A percentile compares a stretch with the other conserved stretches of the same genome.
Conservation (phyloP, 192 early-diverging fungal genomes). For the Backusella macrospora region DNA sequence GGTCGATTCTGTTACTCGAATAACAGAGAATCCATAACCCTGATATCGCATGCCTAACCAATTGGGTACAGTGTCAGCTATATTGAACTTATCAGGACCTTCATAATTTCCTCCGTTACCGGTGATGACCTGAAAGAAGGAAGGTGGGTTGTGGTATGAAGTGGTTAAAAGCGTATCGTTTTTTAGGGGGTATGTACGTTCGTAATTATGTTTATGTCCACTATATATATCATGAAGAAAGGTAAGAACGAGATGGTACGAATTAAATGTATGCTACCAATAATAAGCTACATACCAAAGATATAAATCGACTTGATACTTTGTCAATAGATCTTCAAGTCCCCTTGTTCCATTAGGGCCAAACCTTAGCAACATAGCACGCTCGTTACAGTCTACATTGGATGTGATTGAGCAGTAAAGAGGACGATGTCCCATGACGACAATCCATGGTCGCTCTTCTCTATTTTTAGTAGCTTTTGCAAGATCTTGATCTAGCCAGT, state of each 20-base stretch:
- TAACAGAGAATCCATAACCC: constrained; percentile 26
- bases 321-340: constrained; percentile 17
- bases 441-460: constrained; percentile 25
- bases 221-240: neutral
- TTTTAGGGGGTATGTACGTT: constrained; percentile 26
- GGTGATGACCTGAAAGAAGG: constrained; percentile 21
- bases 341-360: neutral
- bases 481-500: constrained; percentile 33
- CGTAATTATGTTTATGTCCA: constrained; percentile 35
- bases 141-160: constrained; percentile 32
- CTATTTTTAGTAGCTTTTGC: constrained; percentile 19
- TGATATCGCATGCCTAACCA: constrained; percentile 27
- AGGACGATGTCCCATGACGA: constrained; percentile 28
- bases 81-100: constrained; percentile 17
- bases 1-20: neutral
- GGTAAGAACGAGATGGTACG: too few relatives aligned
- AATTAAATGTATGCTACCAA: neutral
- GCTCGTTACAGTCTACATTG: constrained; percentile 6
- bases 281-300: neutral
- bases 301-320: constrained; percentile 32
- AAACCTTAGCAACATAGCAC: constrained; percentile 9
- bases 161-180: constrained; percentile 9
- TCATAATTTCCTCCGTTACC: constrained; percentile 32
- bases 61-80: constrained; percentile 19
- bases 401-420: constrained; percentile 19